Conservation (phyloP, 768 basidiomycete species). For the Mycena maculata region DNA sequence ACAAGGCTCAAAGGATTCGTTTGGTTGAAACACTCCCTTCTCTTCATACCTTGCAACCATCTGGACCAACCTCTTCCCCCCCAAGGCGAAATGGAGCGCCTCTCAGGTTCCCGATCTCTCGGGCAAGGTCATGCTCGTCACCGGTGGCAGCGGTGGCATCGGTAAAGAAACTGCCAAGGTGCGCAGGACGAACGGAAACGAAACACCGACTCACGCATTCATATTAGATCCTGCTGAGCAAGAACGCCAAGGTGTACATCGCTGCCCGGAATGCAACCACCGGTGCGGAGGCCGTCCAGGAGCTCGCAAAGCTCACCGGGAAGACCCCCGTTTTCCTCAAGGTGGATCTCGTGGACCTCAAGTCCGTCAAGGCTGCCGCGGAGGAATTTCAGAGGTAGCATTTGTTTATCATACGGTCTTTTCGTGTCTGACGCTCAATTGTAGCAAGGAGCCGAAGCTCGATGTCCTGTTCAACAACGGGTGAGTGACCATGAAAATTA, state of each 20-base stretch:
- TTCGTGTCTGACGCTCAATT: neutral
- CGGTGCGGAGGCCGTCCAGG: neutral
- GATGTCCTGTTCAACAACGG: constrained; percentile 64
- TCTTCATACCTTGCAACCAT: no score
- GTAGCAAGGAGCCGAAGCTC: constrained; percentile 57
- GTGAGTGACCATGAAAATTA: constrained; percentile 42
- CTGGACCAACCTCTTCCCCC: constrained; percentile 8
- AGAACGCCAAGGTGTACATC: constrained; percentile 6
- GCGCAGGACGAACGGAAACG: no score
- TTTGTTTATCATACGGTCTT: neutral
- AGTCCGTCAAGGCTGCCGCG: neutral
- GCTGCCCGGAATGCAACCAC: neutral
- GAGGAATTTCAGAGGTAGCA: neutral
- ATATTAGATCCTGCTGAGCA: neutral
- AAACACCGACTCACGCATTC: no score
- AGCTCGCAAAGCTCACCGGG: neutral
- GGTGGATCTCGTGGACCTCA: constrained; percentile 10
- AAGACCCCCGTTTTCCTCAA: neutral
- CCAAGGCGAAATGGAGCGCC: constrained; percentile 7
- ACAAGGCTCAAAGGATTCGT: no score
- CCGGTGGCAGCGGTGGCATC: neutral
- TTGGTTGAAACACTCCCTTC: no score
- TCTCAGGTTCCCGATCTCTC: neutral
- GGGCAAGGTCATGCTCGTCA: constrained; percentile 9
- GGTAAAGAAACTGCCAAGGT: constrained; percentile 15